Evolutionary conservation across 495 filamentous ascomycete species (phyloP), one percentile per base, ranked within the genome.

Genomic region (Penicillium malachiteum): DNA sequence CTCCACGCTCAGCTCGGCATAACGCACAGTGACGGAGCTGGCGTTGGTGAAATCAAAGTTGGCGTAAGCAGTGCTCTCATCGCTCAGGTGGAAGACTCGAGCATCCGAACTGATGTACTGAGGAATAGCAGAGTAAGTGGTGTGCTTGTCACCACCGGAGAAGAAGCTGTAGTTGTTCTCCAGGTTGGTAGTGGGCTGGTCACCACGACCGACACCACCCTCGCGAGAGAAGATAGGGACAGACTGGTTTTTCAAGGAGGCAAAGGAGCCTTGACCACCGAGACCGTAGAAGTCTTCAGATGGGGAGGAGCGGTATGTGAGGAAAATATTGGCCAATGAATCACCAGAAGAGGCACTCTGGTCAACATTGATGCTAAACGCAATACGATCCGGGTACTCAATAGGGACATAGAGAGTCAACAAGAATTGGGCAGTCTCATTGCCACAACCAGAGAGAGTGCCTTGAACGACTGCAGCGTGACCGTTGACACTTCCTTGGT

Each of bases 231-330:
- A 68, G 31, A 69, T 64, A 1, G 66, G 63, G 12, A 66, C 58
- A 0, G 66, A 56, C 31, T 64, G 63, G 39, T 66, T 69, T 34
- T 69, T 69, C 55, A 69, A 47, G 0, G 66, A 69, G 0, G 66
- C 63, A 18, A 66, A 69, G 13, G 66, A 69, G 2, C 52, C 66
- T 45, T 69, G 66, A 5, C 46, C 63, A 47, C 66, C 66, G 5
- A 69, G 41, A 16, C 66, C 66, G 39, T 69, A 69, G 48, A 69
- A 64, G 35, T 69, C 60, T 30, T 69, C 66, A 3, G 56, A 58
- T 3, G 57, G 31, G 0, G 57, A 61, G 8, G 64, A 66, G 11
- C 49, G 49, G 34, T 64, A 66, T 26, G 55, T 64, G 30, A 66
- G 44, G 44, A 57, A 66, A 12, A 66, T 5, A 46, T 66, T 64